Base-by-base conservation (phyloP, 805 yeast species). In the Torulaspora microellipsoides region DNA sequence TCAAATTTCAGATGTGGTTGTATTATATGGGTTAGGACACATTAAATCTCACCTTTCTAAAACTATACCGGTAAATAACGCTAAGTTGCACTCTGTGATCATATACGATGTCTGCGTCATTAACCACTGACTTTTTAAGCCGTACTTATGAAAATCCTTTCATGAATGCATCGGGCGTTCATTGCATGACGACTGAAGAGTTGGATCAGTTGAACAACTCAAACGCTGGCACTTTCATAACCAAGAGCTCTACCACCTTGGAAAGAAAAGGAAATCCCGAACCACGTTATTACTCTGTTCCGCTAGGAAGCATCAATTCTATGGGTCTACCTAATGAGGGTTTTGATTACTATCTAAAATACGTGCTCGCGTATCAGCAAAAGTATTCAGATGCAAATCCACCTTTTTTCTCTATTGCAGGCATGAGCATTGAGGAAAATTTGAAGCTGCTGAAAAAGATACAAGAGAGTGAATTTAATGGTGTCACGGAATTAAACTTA, bases 121-220 rank as follows among this genome's bases (percentile, higher is more conserved):
- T 60, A 40, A 42, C 48, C 11, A 58, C 60, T 12, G 39, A 43
- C 13, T 58, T 59, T 41, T 40, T 52, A 30, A 46, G 45, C 32
- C 41, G 37, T 23, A 44, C 45, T 13, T 60, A 51, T 40, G 53
- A 50, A 32, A 60, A 58, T 35, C 65, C 65, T 10, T 54, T 60
- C 15, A 59, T 59, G 63, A 60, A 60, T 32, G 64, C 65, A 2
- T 59, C 64, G 2, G 65, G 65, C 34, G 65, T 60, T 33, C 61
- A 59, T 45, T 60, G 64, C 44, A 56, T 59, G 63, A 50, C 52
- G n/a, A 48, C 46, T 6, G 34, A 46, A 11, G 64, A 59, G 36
- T 36, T 60, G 36, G 56, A 58, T 23, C 61, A 58, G 33, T 28
- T 59, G 34, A 55, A 52, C 27, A n/a, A 40, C 28, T 56, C 60